Base-by-base conservation (phyloP, 805 yeast species). In the Cyberlindnera nakhonratchasimensis region DNA sequence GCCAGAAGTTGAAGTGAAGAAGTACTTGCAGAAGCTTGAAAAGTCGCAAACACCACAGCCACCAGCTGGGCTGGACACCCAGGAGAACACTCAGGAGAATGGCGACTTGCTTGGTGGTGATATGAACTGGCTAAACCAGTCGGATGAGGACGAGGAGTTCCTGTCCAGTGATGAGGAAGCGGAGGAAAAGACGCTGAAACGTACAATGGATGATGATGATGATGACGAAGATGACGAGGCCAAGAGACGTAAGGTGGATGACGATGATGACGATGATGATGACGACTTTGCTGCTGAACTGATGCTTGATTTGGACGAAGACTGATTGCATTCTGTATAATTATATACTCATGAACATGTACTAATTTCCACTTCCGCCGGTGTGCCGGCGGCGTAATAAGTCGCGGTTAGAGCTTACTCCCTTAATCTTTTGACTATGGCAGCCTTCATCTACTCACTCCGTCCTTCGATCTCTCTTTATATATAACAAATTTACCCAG, bases 111-210 rank as follows among this genome's bases (percentile, higher is more conserved):
- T 53, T 5, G 55, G 55, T 3, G 58, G 61, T 34, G 58, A 54
- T 35, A 45, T 58, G 55, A 37, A 55, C 26, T 58, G 62, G 62
- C 29, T 58, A 16, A 57, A 51, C 17, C 50, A 51, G 24, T 66
- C 63, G 19, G 82, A 77, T 25, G 77, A 79, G 10, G 78, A 75
- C 42, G 79, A 75, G 5, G 43, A 42, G 21, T 36, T 38, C 28
- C 22, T 43, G 18, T 26, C 39, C 2, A 58, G 47, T 26, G 55
- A 50, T 6, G 47, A 55, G 1, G 37, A 24, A 19, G 28, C 4
- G 5, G 36, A 22, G 5, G 23, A 25, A 6, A 24, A 34, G 14
- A 21, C 14, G 10, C n/a, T 25, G 16, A 34, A 34, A 18, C 30
- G 37, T 22, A 22, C 36, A 55, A 53, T 9, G 55, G 49, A 17